Evolutionary conservation across 2,329 filamentous ascomycete species (phyloP).

Genomic region (Talaromyces albobiverticillius): DNA sequence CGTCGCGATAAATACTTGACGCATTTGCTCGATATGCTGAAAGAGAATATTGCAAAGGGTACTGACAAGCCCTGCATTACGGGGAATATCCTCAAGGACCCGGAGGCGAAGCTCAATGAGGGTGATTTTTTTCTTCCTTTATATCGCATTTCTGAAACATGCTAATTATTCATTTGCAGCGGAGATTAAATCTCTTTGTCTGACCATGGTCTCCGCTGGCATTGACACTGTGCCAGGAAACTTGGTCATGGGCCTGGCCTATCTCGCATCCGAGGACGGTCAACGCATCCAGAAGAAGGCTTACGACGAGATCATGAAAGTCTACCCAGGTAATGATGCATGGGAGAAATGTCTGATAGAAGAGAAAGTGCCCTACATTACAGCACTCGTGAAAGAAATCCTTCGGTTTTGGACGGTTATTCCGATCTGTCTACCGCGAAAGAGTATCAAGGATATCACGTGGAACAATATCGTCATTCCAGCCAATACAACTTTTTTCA

Average conservation of each 20-base stretch:
- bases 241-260: constrained; percentile 74
- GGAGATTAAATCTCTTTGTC: constrained; percentile 75
- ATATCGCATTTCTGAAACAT: not conserved
- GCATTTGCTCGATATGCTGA: constrained; percentile 57
- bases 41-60: constrained; percentile 59
- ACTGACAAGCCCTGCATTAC: constrained; percentile 68
- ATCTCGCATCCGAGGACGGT: constrained; percentile 65
- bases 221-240: constrained; percentile 80
- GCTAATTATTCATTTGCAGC: constrained; percentile 40
- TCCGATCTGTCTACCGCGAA: constrained; percentile 71
- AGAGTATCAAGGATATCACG: constrained; percentile 68
- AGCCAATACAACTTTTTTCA: constrained; percentile 74
- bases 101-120: constrained; percentile 66
- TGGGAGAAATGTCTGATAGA: constrained; percentile 71
- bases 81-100: constrained; percentile 68
- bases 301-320: constrained; percentile 65
- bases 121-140: constrained; percentile 40
- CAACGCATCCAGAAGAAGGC: constrained; percentile 69
- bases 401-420: constrained; percentile 78
- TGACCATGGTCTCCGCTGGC: constrained; percentile 79
- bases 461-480: constrained; percentile 68
- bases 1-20: constrained; percentile 66
- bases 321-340: constrained; percentile 71
- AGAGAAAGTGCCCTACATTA: constrained; percentile 74
- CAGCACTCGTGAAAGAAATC: constrained; percentile 74